Percentiles rank a stretch among this genome's conserved stretches.
Conservation (phyloP, 495 filamentous ascomycete genomes). For the Penicillium crystallinum region DNA sequence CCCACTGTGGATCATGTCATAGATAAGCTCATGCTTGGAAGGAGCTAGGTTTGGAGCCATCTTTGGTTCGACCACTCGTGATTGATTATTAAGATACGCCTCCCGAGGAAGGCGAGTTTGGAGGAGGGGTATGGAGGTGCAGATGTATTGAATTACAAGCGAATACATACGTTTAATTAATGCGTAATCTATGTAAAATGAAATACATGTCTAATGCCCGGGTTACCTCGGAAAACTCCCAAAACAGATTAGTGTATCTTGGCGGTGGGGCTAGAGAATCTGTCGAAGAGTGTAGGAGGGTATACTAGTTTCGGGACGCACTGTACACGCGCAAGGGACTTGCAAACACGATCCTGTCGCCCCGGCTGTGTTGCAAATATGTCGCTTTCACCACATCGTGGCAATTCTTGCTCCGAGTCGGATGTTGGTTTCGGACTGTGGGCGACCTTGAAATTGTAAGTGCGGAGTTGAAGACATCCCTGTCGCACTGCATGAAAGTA, state of each 20-base stretch:
- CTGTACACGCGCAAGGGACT: constrained; percentile 16
- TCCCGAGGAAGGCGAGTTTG: neutral
- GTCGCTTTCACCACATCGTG: constrained; percentile 1
- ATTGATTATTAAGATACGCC: constrained; percentile 6
- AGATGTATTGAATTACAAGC: constrained; percentile 1
- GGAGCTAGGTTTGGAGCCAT: constrained; percentile 10
- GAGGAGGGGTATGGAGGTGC: constrained; percentile 2
- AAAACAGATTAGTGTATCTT: constrained; percentile 4
- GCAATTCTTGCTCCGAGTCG: constrained; percentile 2
- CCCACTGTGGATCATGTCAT: constrained; percentile 12
- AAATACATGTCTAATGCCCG: neutral
- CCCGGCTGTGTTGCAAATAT: constrained; percentile 12
- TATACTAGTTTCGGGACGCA: constrained; percentile 2
- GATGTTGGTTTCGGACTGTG: constrained; percentile 12
- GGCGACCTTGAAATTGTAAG: constrained; percentile 1
- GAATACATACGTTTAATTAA: constrained; percentile 2
- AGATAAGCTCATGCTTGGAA: constrained; percentile 12
- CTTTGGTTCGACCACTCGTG: constrained; percentile 6
- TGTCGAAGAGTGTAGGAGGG: neutral
- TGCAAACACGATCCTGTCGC: constrained; percentile 8
- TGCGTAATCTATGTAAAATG: neutral
- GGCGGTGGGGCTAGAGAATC: constrained; percentile 1
- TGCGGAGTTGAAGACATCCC: neutral
- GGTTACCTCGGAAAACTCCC: constrained; percentile 1
- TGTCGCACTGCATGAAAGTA: neutral